These are phyloP conservation scores for Ophiorrhiza pumila DNA, from an alignment of 257 asterid species.

Conservation along the genomic window DNA sequence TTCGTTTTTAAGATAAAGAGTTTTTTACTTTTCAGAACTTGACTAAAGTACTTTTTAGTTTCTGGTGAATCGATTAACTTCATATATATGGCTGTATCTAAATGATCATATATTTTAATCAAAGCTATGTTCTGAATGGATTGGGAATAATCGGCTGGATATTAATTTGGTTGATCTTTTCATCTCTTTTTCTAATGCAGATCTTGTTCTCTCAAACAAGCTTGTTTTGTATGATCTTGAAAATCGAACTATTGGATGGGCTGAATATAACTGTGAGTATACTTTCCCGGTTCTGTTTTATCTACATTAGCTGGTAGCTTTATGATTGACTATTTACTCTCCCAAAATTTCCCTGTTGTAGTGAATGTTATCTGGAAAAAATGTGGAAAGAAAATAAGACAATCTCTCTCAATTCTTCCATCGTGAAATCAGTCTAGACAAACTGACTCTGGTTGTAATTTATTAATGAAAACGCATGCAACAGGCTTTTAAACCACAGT, in stretches of 20 bases:
- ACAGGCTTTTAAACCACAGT: neutral
- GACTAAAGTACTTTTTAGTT: neutral
- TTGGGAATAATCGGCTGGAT: neutral
- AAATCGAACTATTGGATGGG: constrained; percentile 79
- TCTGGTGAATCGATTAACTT: neutral
- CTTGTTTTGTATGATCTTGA: constrained; percentile 79
- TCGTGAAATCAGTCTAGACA: neutral
- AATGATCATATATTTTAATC: neutral
- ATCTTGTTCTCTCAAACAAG: constrained; percentile 73
- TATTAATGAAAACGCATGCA: neutral
- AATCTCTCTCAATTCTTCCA: neutral
- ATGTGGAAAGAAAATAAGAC: neutral
- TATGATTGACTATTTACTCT: constrained; percentile 1
- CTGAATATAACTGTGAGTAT: constrained; percentile 69
- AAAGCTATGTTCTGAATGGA: neutral
- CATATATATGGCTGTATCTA: neutral
- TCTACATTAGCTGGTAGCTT: neutral
- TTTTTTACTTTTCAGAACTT: neutral
- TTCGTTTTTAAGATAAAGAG: neutral
- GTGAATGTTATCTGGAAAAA: neutral
- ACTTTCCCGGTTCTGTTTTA: constrained; percentile 12
- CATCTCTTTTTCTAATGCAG: constrained; percentile 36
- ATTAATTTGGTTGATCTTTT: neutral
- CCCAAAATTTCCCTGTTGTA: neutral
- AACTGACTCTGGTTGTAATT: neutral